phyloP scores from a whole-genome alignment of 768 basidiomycete species.

The Fomitopsis pulvina region DNA sequence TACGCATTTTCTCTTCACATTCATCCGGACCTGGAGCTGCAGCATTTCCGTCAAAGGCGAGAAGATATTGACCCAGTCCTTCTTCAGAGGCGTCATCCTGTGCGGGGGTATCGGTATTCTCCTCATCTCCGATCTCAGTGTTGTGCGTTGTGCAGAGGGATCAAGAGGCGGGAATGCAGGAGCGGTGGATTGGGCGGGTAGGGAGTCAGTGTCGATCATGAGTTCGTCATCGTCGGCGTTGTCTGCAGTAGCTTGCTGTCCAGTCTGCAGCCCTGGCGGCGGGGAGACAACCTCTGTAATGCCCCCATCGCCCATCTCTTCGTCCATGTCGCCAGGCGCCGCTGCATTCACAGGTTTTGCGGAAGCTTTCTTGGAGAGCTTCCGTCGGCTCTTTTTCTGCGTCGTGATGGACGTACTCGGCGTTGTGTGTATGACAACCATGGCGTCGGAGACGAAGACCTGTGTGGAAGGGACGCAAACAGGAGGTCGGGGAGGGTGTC shows the following conservation, averaged over 20 bases:
- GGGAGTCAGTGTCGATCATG: conserved; percentile 48
- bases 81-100: conserved; percentile 94
- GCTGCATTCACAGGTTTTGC: conserved; percentile 13
- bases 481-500: conserved; percentile 5
- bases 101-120: conserved; percentile 92
- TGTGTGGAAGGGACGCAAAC: background rate
- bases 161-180: conserved; percentile 69
- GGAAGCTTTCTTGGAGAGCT: conserved; percentile 34
- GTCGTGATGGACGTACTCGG: conserved; percentile 25
- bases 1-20: conserved; percentile 80
- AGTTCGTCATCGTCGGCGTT: conserved; percentile 51
- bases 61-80: conserved; percentile 94
- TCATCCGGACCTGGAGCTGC: conserved; percentile 96
- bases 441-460: conserved; percentile 6
- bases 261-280: background rate
- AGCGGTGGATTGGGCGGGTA: conserved; percentile 40
- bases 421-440: conserved; percentile 36
- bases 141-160: conserved; percentile 45
- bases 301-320: conserved; percentile 11
- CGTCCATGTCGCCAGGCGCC: conserved; percentile 12
- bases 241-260: conserved; percentile 1
- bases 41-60: conserved; percentile 93
- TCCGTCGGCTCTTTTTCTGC: conserved; percentile 40
- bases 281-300: conserved; percentile 2
- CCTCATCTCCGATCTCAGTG: conserved; percentile 78